Base-by-base conservation (phyloP, 1,139 yeast species). In the Diutina ranongensis region DNA sequence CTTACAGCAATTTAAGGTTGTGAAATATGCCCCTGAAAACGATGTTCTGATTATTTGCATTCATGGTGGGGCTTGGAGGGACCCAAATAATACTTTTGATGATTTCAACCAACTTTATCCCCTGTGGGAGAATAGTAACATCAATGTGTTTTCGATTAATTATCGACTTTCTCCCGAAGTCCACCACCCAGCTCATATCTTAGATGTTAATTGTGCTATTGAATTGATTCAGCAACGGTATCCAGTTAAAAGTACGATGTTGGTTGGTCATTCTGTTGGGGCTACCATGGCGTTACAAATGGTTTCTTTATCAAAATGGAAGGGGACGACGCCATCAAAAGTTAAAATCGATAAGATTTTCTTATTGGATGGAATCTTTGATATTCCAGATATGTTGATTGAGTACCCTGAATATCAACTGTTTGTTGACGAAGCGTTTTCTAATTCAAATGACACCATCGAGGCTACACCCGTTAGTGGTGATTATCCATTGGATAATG, bases 31-130 rank as follows among this genome's bases (percentile, higher is more conserved):
- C 15, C 22, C 42, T 7, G 18, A 12, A 12, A 10, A 15, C n/a
- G 7, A 8, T 5, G 12, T 15, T n/a, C 42, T 38, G 42, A 25
- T 38, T 12, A 38, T 86, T 1, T 79, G 77, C 52, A 72, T 87
- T 35, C 95, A 87, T 58, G 95, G 95, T 0, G 96, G 96, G 0
- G 95, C 92, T 0, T 87, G 95, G 95, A 65, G 85, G 52, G 95
- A 84, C 56, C 78, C 80, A 0, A 58, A 52, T 2, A 80, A 82
- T 56, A 77, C 85, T 0, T 72, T 60, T 45, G 62, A 68, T 44
- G 94, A 83, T 55, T 79, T 77, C 48, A 63, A 64, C 16, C 55
- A 55, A 3, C 55, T 82, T 48, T 58, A 68, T 2, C 48, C 45
- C 1, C 45, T 51, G 32, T 18, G 18, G 9, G 10, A 9, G 15